Evolutionary conservation across 2,329 filamentous ascomycete genomes (phyloP), one percentile per base, ranked within the genome.

Genomic region (Penicillium sp.): DNA sequence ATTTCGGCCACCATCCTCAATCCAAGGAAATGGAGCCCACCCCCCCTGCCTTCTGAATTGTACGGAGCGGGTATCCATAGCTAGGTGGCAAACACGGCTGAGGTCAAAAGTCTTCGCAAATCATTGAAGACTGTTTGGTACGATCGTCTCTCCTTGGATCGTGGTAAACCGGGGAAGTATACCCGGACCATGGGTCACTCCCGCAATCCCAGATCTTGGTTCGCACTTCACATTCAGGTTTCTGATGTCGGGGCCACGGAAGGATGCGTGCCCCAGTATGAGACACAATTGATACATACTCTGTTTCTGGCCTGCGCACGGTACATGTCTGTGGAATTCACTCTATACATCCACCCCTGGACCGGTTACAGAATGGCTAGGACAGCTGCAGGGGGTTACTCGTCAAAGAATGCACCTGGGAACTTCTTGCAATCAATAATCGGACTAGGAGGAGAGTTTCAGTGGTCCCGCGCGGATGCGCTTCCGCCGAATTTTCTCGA

Each of bases 401-500:
- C 12, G 33, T 9, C 8, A 29, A 29, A 29, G 10, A 12, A 4
- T 20, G 33, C 20, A 35, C 6, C 6, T 18, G 3, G 32, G 32
- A 8, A 18, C 9, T 37, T 35, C 32, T 37, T 37, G 33, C 33
- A 37, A 50, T 38, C 39, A 46, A 42, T 33, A n/a, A 49, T 49
- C 15, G 39, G 38, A 42, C 18, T 31, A 28, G 27, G 6, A 28
- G 23, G 13, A 15, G 28, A 33, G 28, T 33, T 20, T 31, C 15
- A 24, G 27, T 18, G 29, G 29, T 46, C 50, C 47, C 44, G 46
- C 55, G 49, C 50, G 48, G 57, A 53, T 39, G 43, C 42, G 8
- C 45, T 46, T 52, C 49, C 38, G 46, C 40, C 27, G 55, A 61
- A 60, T 57, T 60, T 61, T 61, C 58, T 58, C 53, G 58, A 61